Evolutionary conservation across 345 rosid genomes (phyloP).

Genomic region (Boechera stricta): DNA sequence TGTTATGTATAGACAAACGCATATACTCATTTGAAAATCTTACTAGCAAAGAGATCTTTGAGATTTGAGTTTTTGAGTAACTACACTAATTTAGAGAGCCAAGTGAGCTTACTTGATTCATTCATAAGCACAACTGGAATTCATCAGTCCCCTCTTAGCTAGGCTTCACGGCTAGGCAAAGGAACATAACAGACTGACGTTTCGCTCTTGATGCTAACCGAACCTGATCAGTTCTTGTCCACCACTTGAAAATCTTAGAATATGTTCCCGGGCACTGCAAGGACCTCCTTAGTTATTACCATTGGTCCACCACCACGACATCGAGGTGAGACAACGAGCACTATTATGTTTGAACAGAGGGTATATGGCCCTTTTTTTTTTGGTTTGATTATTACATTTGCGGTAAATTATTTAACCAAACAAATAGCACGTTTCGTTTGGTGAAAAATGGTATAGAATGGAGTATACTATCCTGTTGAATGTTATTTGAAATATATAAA

Average conservation of each 20-base stretch:
- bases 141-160: constrained; percentile 53
- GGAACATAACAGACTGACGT: constrained; percentile 90
- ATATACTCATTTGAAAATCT: not conserved
- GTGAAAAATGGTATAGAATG: not conserved
- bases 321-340: too few species aligned
- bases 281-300: too few species aligned
- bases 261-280: constrained; percentile 50
- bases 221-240: constrained; percentile 77
- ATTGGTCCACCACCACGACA: too few species aligned
- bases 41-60: not conserved
- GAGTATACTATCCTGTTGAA: not conserved
- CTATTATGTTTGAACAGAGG: too few species aligned
- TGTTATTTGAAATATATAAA: not conserved
- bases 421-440: too few species aligned
- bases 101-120: constrained; percentile 8
- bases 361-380: not conserved
- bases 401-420: not conserved
- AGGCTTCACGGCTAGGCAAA: constrained; percentile 82
- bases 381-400: not conserved
- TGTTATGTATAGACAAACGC: too few species aligned
- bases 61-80: not conserved
- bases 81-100: not conserved
- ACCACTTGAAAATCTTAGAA: constrained; percentile 85
- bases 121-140: not conserved
- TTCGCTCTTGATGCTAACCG: constrained; percentile 62